These are phyloP conservation scores for Diaporthe sp. DNA, from an alignment of 2,329 filamentous ascomycete species.

Conservation along the genomic window DNA sequence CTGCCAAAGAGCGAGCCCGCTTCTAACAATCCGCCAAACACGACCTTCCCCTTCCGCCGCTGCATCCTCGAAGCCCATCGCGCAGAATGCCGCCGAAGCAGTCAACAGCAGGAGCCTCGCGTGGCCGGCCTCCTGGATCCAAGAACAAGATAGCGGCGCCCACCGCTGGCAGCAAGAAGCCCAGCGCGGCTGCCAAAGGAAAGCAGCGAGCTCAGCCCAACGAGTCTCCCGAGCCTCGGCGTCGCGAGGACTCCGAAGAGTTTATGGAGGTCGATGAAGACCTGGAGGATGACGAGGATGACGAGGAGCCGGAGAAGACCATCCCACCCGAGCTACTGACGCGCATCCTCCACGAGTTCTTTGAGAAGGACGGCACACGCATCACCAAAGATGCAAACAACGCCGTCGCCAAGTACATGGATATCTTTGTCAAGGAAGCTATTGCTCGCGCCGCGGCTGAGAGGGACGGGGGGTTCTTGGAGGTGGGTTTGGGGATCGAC, in stretches of 20 bases:
- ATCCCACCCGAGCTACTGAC: conserved; percentile 84
- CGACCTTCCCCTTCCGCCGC: background rate
- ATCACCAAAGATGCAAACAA: conserved; percentile 84
- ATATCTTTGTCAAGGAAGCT: conserved; percentile 91
- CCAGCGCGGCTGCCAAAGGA: conserved; percentile 34
- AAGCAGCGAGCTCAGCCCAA: conserved; percentile 36
- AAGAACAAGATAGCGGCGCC: conserved; percentile 43
- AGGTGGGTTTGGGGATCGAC: conserved; percentile 66
- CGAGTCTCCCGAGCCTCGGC: conserved; percentile 45
- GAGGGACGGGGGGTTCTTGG: conserved; percentile 78
- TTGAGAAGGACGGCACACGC: conserved; percentile 78
- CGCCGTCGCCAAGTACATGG: conserved; percentile 86
- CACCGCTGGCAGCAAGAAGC: conserved; percentile 35
- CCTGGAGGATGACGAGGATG: conserved; percentile 47
- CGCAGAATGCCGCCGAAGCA: conserved; percentile 60
- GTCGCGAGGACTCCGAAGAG: conserved; percentile 38
- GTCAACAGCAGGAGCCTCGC: conserved; percentile 51
- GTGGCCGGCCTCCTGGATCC: conserved; percentile 52
- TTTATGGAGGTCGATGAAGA: conserved; percentile 50
- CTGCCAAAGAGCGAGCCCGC: background rate
- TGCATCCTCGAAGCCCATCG: background rate
- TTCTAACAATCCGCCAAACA: background rate
- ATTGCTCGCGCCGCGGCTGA: conserved; percentile 84
- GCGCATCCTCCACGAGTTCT: conserved; percentile 83
- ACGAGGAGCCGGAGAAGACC: conserved; percentile 53